Evolutionary conservation across 2,329 filamentous ascomycete genomes (phyloP), one percentile per base, ranked within the genome.

Genomic region (Apiospora saccharicola): DNA sequence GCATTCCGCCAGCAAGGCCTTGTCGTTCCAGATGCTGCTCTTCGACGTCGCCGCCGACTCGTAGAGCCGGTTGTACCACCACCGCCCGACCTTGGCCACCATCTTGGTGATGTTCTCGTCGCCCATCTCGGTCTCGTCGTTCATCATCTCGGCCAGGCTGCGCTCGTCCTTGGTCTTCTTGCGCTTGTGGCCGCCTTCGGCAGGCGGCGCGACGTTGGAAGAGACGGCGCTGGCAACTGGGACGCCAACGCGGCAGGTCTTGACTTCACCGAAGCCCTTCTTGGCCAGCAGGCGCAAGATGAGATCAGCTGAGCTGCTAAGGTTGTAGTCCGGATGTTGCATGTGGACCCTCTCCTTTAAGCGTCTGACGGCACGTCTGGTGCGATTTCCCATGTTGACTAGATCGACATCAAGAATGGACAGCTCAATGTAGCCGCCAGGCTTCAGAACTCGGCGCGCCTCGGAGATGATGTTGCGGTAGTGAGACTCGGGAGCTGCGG

Each of bases 51-150:
- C 91, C 86, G 5, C 89, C 87, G 72, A 88, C 82, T 98, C 96
- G 81, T 98, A 98, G 85, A 96, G 98, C 70, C 93, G 90, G 13
- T 91, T 93, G 82, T 98, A 98, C 96, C 96, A 99, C 94, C 96
- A 98, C 61, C 96, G 89, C 1, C 95, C 96, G 14, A 98, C 96
- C 74, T 91, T 92, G 22, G 95, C 93, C 30, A 98, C 95, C 87
- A 97, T 97, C 79, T 94, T 95, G 19, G 94, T 94, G 79, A 98
- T 98, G 75, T 91, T 92, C 79, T 95, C 94, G 76, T 98, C 94
- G 30, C 93, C 92, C 19, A 89, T 85, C 0, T 90, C 86, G n/a
- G 90, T 89, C 47, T 91, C 87, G 75, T 94, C 91, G 43, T 88
- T 90, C 82, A 94, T 92, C 83, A 94, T 90, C 78, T 95, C 93